Evolutionary conservation across 306 rosid species (phyloP).

Genomic region (Erythrophleum fordii): DNA sequence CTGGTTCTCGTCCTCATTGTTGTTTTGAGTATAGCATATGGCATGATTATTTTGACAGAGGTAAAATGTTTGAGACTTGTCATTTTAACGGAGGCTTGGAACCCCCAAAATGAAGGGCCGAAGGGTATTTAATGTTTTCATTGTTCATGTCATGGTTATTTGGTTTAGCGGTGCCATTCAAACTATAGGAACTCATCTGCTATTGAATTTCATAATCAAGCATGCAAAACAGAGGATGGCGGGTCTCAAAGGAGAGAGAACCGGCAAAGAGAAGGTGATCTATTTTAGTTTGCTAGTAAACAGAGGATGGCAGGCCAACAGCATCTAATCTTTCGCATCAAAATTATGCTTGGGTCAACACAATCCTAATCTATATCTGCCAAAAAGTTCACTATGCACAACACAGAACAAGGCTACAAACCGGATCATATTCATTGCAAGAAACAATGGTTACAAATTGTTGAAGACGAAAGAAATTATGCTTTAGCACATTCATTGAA

Average conservation of each 20-base stretch:
- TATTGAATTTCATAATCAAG: not conserved
- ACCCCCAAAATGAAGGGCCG: not conserved
- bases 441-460: conserved; percentile 89
- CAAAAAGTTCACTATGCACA: conserved; percentile 12
- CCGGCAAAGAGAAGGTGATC: not conserved
- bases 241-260: not conserved
- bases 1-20: not conserved
- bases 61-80: not conserved
- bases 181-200: not conserved
- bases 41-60: not conserved
- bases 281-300: not conserved
- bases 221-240: no score
- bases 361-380: not conserved
- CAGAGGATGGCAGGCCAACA: not conserved
- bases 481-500: not conserved
- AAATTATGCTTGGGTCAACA: not conserved
- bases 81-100: not conserved
- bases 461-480: not conserved
- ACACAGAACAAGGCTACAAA: not conserved
- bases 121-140: not conserved
- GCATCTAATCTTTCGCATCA: not conserved
- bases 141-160: not conserved
- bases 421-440: conserved; percentile 79
- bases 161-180: no score
- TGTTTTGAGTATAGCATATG: not conserved